Percentiles rank a stretch among this genome's conserved stretches.
Evolutionary conservation across 2,329 filamentous ascomycete genomes (phyloP).

Genomic region (Beauveria sp.): DNA sequence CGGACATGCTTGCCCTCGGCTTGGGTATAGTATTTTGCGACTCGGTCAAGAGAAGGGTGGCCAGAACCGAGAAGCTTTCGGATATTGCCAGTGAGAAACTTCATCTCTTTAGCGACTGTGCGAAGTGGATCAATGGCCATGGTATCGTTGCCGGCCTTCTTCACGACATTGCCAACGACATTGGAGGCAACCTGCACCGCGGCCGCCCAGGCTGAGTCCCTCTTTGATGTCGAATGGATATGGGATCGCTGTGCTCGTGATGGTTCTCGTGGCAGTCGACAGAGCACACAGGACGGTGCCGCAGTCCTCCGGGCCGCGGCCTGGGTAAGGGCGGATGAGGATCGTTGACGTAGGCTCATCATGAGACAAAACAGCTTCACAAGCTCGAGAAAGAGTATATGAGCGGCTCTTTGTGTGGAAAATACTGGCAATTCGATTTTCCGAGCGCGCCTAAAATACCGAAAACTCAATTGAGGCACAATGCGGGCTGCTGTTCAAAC

Average conservation of each 20-base stretch:
- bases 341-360: constrained; percentile 50
- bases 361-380: constrained; percentile 7
- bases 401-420: neutral
- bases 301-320: constrained; percentile 24
- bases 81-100: constrained; percentile 90
- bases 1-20: constrained; percentile 95
- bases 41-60: constrained; percentile 87
- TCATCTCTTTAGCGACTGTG: constrained; percentile 92
- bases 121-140: constrained; percentile 81
- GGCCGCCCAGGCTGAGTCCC: constrained; percentile 64
- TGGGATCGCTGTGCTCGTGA: constrained; percentile 23
- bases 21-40: constrained; percentile 96
- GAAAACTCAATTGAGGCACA: constrained; percentile 9
- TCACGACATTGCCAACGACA: constrained; percentile 61
- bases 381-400: neutral
- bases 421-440: neutral
- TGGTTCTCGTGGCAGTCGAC: constrained; percentile 26
- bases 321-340: constrained; percentile 40
- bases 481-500: neutral
- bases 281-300: constrained; percentile 23
- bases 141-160: constrained; percentile 52
- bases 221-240: constrained; percentile 36
- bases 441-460: neutral
- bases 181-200: constrained; percentile 64
- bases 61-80: constrained; percentile 87